Percentiles rank a stretch among this genome's conserved stretches.
Conservation (phyloP, 805 yeast species). For the Barnettozyma wickerhamii region DNA sequence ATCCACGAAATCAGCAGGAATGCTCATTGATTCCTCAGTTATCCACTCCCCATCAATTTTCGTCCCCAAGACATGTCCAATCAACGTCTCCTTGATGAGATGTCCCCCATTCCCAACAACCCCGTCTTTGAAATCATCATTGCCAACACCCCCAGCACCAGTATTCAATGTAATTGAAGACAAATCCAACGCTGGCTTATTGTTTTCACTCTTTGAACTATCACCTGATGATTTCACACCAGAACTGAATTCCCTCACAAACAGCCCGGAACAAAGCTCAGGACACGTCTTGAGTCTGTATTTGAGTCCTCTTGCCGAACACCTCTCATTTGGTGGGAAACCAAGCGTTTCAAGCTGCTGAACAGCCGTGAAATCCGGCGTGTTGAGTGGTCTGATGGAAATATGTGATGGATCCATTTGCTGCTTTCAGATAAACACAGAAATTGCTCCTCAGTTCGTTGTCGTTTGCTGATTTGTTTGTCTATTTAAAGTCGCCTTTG, state of each 20-base stretch:
- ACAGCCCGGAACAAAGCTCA: slow-evolving; percentile 85
- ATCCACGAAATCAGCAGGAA: slow-evolving; percentile 37
- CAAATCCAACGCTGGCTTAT: no score
- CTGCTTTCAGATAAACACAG: no score
- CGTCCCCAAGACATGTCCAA: slow-evolving; percentile 81
- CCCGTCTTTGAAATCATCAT: slow-evolving; percentile 24
- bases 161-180: no score
- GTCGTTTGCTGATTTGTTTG: not conserved
- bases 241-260: slow-evolving; percentile 57
- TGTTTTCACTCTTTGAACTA: no score
- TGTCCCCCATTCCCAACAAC: slow-evolving; percentile 24
- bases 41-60: slow-evolving; percentile 51
- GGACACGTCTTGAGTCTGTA: slow-evolving; percentile 83
- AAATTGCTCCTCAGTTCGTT: no score
- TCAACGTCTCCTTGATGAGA: slow-evolving; percentile 55
- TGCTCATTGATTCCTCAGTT: slow-evolving; percentile 54
- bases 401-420: slow-evolving; percentile 48
- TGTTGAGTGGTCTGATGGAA: slow-evolving; percentile 71
- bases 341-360: slow-evolving; percentile 59
- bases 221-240: slow-evolving; percentile 24
- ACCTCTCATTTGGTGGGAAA: slow-evolving; percentile 68
- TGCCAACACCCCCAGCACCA: no score
- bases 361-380: slow-evolving; percentile 66
- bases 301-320: slow-evolving; percentile 53
- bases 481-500: no score